Evolutionary conservation across 352 stramenopile genomes (phyloP).

Genomic region (Phytopythium sindhum): DNA sequence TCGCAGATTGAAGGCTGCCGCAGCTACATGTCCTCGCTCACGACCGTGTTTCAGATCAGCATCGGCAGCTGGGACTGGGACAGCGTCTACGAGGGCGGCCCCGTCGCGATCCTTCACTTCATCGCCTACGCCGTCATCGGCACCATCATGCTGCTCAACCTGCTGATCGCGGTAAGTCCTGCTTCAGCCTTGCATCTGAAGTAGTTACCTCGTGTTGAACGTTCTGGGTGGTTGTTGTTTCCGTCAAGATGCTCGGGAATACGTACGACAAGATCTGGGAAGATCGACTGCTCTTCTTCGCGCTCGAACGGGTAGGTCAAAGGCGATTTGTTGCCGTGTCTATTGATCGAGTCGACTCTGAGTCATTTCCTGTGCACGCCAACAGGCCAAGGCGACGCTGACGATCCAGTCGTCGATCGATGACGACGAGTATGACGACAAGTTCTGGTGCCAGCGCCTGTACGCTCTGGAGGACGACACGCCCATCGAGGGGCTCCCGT

Average conservation of each 20-base stretch:
- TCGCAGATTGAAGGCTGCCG: slow-evolving; percentile 63
- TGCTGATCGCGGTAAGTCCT: slow-evolving; percentile 60
- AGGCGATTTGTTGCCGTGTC: background rate
- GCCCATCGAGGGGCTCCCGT: slow-evolving; percentile 78
- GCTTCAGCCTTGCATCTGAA: background rate
- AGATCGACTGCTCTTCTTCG: slow-evolving; percentile 76
- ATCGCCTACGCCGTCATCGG: slow-evolving; percentile 69
- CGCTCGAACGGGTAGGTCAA: slow-evolving; percentile 60
- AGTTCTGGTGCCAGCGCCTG: slow-evolving; percentile 65
- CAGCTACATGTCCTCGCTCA: slow-evolving; percentile 54
- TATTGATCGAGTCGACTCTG: background rate
- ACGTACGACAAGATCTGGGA: slow-evolving; percentile 87
- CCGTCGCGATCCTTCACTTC: slow-evolving; percentile 70
- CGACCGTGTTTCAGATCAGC: slow-evolving; percentile 68
- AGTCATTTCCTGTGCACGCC: background rate
- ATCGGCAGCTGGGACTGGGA: slow-evolving; percentile 77
- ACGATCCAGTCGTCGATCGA: slow-evolving; percentile 71
- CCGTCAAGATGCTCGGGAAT: slow-evolving; percentile 71
- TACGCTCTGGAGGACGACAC: slow-evolving; percentile 74
- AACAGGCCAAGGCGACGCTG: slow-evolving; percentile 65
- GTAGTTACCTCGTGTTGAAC: background rate
- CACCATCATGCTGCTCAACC: slow-evolving; percentile 81
- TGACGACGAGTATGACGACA: slow-evolving; percentile 69
- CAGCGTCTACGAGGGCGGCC: slow-evolving; percentile 60
- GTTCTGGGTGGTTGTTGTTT: background rate